Percentiles rank a stretch among this genome's conserved stretches.
These are phyloP conservation scores for Nicotiana sylvestris DNA, from an alignment of 257 asterid genomes.

Conservation along the genomic window DNA sequence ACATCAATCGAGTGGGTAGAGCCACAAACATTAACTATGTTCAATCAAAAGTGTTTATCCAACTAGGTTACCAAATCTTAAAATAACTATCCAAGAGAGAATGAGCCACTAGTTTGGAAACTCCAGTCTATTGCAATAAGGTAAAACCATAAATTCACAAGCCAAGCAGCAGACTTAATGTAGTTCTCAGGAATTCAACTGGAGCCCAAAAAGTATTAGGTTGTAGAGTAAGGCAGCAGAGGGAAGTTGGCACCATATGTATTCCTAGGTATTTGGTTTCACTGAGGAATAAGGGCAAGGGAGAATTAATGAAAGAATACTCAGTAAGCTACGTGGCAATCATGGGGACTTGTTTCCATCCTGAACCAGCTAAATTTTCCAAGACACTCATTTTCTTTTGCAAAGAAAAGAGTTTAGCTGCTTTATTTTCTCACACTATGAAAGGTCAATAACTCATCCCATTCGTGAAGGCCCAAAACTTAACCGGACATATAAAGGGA, in stretches of 20 bases:
- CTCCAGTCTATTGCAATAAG: neutral
- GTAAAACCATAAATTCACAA: neutral
- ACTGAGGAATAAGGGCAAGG: too few species aligned
- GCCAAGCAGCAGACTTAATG: neutral
- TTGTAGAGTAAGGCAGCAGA: neutral
- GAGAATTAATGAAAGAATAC: neutral
- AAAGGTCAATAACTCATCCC: neutral
- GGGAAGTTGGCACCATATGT: neutral
- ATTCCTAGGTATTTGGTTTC: neutral
- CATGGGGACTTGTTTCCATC: neutral
- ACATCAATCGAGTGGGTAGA: neutral
- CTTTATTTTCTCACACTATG: neutral
- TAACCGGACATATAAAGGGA: neutral
- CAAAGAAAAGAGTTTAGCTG: neutral
- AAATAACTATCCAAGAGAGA: neutral
- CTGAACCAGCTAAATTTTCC: neutral
- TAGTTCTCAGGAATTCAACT: neutral
- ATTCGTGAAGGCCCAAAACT: neutral
- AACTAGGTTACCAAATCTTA: neutral
- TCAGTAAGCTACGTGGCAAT: neutral
- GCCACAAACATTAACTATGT: neutral
- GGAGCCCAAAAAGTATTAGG: neutral
- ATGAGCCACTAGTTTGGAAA: neutral
- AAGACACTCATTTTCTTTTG: neutral
- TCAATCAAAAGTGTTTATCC: neutral